Evolutionary conservation across 768 basidiomycete genomes (phyloP).

Genomic region (Kwoniella europaea): DNA sequence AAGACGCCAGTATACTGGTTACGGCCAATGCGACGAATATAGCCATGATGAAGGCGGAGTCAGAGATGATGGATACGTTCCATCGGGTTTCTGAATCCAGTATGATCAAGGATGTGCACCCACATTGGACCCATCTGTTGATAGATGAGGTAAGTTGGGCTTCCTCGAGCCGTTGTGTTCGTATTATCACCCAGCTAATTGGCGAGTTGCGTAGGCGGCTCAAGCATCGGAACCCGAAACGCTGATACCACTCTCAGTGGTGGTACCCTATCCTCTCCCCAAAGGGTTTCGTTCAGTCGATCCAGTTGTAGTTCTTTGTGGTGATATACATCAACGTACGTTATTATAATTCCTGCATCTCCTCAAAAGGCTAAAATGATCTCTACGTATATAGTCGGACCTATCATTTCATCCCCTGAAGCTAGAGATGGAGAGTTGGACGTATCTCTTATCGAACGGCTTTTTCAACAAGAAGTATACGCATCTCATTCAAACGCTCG

Average conservation of each 20-base stretch:
- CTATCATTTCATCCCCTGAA: constrained; percentile 47
- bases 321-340: constrained; percentile 56
- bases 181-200: too few species aligned
- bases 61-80: constrained; percentile 9
- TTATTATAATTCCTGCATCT: background rate
- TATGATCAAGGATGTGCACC: constrained; percentile 8
- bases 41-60: constrained; percentile 48
- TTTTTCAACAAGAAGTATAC: constrained; percentile 50
- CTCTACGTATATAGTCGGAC: constrained; percentile 40
- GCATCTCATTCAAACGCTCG: constrained; percentile 7
- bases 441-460: constrained; percentile 56
- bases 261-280: constrained; percentile 26
- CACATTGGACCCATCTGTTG: constrained; percentile 58
- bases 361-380: background rate
- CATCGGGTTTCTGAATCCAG: constrained; percentile 26
- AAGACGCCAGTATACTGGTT: constrained; percentile 54
- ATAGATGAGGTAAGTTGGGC: constrained; percentile 54
- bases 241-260: constrained; percentile 50
- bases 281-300: background rate
- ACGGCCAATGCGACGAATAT: constrained; percentile 46
- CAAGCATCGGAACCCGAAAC: constrained; percentile 59
- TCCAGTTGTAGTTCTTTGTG: constrained; percentile 52
- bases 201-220: constrained; percentile 41
- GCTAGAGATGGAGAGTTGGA: constrained; percentile 55
- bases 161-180: background rate